phyloP scores from a whole-genome alignment of 306 rosid genomes.

The Heteromeles arbutifolia region DNA sequence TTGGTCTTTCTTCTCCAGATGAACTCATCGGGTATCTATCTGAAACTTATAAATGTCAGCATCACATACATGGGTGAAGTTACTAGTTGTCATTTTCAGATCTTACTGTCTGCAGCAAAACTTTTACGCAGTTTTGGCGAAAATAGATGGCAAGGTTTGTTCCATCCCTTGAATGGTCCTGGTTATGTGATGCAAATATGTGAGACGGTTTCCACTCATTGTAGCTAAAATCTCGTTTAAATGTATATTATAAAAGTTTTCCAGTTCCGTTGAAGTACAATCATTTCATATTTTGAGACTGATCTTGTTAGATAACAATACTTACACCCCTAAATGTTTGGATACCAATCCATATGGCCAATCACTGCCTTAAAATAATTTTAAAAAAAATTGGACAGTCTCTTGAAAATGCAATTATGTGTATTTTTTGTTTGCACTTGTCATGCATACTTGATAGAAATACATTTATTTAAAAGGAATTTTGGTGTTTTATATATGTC shows the following conservation, averaged over 20 bases:
- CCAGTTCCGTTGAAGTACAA: neutral
- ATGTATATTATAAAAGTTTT: neutral
- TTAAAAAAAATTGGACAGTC: neutral
- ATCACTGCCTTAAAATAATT: neutral
- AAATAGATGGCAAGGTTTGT: constrained; percentile 5
- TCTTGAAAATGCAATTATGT: neutral
- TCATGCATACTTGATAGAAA: neutral
- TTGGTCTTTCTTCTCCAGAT: constrained; percentile 71
- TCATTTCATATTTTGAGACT: neutral
- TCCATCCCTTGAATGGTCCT: neutral
- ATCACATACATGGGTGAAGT: constrained; percentile 10
- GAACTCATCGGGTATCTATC: constrained; percentile 77
- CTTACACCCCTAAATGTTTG: neutral
- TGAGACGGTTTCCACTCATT: neutral
- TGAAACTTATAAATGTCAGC: constrained; percentile 7
- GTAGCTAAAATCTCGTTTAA: neutral
- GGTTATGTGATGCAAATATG: neutral
- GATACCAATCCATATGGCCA: neutral
- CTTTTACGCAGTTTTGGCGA: constrained; percentile 1
- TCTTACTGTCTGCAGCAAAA: constrained; percentile 15
- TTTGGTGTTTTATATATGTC: neutral
- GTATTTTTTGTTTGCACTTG: neutral
- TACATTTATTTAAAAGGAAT: neutral
- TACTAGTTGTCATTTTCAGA: constrained; percentile 10
- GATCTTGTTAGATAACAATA: neutral